Evolutionary conservation across 345 rosid species (phyloP), one percentile per base, ranked within the genome.

Genomic region (Hypericum perforatum): DNA sequence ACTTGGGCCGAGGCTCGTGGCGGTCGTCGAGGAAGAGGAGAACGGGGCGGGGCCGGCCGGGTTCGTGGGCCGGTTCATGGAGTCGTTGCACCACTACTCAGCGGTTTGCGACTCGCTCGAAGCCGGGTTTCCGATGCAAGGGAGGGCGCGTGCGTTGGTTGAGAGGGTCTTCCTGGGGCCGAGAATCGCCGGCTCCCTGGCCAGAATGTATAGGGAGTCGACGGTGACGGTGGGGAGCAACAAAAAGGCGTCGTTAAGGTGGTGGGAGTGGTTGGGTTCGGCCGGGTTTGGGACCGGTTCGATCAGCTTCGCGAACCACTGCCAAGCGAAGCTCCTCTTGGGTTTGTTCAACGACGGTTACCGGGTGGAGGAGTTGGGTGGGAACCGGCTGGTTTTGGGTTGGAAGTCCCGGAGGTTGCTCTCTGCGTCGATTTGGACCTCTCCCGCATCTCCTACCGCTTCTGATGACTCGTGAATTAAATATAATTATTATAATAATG

Each of bases 341-440:
- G 91, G 94, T 5, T 56, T 86, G 40, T 90, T 82, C 66, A 79
- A 81, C 13, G 96, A 84, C 48, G 96, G 97, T 0, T 84, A 79
- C 47, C 69, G 65, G 43, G 80, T 82, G 54, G 97, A 90, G 68
- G 91, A 86, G 37, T 8, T 79, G 62, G 80, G 64, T 10, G 54
- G 45, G 39, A 84, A 86, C 38, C 79, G 82, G 55, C 73, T 90
- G 6, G 86, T 76, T 44, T 55, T 90, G 22, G 89, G 94, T 0
- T 90, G 97, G 97, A 90, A 90, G 70, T 73, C 84, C 4, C 61
- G 96, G 44, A 79, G 89, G 47, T 60, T 90, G 59, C 81, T 90
- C 36, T 86, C 96, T 0, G 94, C 95, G 38, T 81, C 94, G 5
- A 60, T 86, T 29, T 90, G 95, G 97, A 62, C 75, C 42, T 74